Evolutionary conservation across 2,329 filamentous ascomycete species (phyloP).

Genomic region (Fusarium marasasianum): DNA sequence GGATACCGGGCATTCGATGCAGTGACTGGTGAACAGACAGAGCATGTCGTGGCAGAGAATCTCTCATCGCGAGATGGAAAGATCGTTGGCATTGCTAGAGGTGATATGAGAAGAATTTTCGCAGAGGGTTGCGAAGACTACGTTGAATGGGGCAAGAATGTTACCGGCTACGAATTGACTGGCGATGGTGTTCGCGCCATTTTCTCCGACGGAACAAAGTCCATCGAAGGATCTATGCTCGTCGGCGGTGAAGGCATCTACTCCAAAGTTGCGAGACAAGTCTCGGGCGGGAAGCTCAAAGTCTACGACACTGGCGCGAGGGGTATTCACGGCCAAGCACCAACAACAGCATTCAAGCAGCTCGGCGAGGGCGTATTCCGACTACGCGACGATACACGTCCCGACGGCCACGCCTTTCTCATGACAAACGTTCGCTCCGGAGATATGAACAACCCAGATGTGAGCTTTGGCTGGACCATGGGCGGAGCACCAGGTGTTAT

Average conservation of each 20-base stretch:
- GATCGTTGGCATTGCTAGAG: constrained; percentile 68
- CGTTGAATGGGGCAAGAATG: constrained; percentile 65
- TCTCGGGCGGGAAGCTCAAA: constrained; percentile 66
- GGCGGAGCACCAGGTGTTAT: constrained; percentile 66
- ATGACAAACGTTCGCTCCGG: constrained; percentile 72
- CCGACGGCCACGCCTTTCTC: constrained; percentile 59
- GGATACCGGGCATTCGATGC: constrained; percentile 63
- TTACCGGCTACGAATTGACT: constrained; percentile 67
- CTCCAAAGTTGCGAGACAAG: constrained; percentile 67
- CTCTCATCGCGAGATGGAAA: constrained; percentile 65
- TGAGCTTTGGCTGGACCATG: constrained; percentile 73
- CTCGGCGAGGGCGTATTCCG: constrained; percentile 72
- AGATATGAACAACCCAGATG: constrained; percentile 66
- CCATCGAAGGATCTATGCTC: constrained; percentile 66
- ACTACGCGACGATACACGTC: constrained; percentile 58
- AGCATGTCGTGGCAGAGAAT: constrained; percentile 42
- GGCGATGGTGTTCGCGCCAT: constrained; percentile 62
- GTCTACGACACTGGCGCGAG: constrained; percentile 71
- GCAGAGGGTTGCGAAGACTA: constrained; percentile 63
- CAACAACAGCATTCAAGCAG: constrained; percentile 67
- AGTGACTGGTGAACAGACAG: constrained; percentile 58
- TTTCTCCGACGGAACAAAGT: constrained; percentile 69
- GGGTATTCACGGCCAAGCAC: constrained; percentile 73
- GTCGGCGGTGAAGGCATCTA: constrained; percentile 71
- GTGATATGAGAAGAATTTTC: constrained; percentile 70